Base-by-base conservation (phyloP, 140 eudicot species). In the Stevia rebaudiana region DNA sequence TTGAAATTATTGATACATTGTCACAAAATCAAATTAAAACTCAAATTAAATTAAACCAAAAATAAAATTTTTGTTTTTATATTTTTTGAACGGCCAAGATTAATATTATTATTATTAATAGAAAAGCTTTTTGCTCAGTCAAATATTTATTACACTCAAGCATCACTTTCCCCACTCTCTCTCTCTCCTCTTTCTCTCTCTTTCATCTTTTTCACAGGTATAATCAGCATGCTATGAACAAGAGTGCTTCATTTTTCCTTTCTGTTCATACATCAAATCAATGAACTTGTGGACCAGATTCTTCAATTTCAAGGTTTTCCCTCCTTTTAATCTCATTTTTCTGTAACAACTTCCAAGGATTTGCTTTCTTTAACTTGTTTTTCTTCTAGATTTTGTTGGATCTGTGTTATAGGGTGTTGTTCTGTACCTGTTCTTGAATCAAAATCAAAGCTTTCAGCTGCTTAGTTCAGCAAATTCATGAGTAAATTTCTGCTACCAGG, bases 201-300 rank as follows among this genome's bases (percentile, higher is more conserved):
- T 37, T 47, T 44, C 35, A 55, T 63, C 51, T 64, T 63, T 52
- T 37, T 57, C 50, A 73, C 75, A 62, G 48, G 63, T 69, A 68
- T 75, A 61, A 67, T 51, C 80, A 68, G 70, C 75, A 75, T 75
- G 75, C 75, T 43, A 75, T 75, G 75, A 75, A 63, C 65, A 51
- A 44, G 68, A 67, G 68, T 56, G 72, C 51, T 55, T 58, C 63
- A 52, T 58, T 35, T 52, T 49, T 41, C 73, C 68, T 47, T 57
- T 48, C 59, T 50, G 69, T 69, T 59, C 65, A n/a, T 41, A 48
- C 47, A 61, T 61, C 76, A 61, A 70, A 58, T 18, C 53, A 36
- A 46, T 70, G 41, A 15, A 51, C 55, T 60, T 59, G 68, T 72
- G 77, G 71, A 52, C 65, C 77, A 51, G 65, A 63, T 44, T 74